Conservation (phyloP, 148 eudicot genomes). For the Camellia japonica region DNA sequence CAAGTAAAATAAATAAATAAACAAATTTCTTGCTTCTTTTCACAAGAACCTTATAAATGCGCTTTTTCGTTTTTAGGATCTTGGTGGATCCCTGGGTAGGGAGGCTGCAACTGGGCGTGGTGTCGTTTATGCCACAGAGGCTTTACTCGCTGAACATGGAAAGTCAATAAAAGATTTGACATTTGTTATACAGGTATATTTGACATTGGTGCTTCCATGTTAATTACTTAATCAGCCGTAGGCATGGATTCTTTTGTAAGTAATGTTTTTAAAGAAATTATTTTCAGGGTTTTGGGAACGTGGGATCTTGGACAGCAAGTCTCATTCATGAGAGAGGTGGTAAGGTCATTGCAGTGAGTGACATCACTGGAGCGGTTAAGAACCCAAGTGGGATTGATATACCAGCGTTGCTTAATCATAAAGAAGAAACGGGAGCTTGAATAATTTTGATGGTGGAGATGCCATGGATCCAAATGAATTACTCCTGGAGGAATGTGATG, state of each 20-base stretch:
- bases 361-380: conserved; percentile 60
- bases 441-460: conserved; percentile 46
- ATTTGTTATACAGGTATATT: conserved; percentile 48
- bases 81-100: conserved; percentile 54
- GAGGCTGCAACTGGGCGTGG: conserved; percentile 70
- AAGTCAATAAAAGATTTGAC: conserved; percentile 43
- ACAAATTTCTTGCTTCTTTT: not conserved
- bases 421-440: conserved; percentile 42
- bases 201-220: no score
- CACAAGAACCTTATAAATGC: not conserved
- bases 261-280: not conserved
- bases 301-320: conserved; percentile 67
- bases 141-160: conserved; percentile 52
- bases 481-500: conserved; percentile 52
- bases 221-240: not conserved
- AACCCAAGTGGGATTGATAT: conserved; percentile 49
- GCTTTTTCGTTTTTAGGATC: conserved; percentile 22
- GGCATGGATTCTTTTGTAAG: not conserved
- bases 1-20: not conserved
- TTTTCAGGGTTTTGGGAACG: conserved; percentile 60
- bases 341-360: conserved; percentile 65
- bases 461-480: conserved; percentile 42
- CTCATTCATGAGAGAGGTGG: conserved; percentile 68
- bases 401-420: conserved; percentile 38
- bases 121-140: conserved; percentile 54